Conservation (phyloP, 2,329 filamentous ascomycete genomes). For the Aspergillaceae sp. region DNA sequence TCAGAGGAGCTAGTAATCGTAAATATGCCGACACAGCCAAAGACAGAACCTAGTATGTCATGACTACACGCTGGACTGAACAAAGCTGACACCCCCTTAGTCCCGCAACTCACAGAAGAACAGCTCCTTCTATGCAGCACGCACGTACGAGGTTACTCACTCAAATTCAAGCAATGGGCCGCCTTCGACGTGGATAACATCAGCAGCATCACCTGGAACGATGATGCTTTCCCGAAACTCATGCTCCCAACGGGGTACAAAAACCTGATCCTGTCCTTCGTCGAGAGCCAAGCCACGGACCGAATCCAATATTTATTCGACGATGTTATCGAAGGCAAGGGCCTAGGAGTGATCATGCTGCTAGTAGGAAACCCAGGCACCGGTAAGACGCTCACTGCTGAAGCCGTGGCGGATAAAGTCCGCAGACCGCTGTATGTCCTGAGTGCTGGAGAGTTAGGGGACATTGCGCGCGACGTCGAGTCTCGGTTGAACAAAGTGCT, state of each 20-base stretch:
- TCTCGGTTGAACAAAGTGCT: slow-evolving; percentile 72
- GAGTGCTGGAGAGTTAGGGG: slow-evolving; percentile 72
- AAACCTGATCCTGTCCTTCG: slow-evolving; percentile 67
- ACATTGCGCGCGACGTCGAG: slow-evolving; percentile 65
- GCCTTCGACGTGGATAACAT: slow-evolving; percentile 76
- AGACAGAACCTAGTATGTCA: too few relatives aligned
- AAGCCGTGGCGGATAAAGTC: slow-evolving; percentile 75
- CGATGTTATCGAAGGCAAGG: slow-evolving; percentile 74
- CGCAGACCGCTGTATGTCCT: slow-evolving; percentile 77
- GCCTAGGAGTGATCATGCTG: slow-evolving; percentile 72
- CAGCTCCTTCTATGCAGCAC: slow-evolving; percentile 77
- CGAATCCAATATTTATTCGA: slow-evolving; percentile 67
- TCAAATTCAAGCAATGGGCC: slow-evolving; percentile 82
- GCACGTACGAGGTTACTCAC: slow-evolving; percentile 77
- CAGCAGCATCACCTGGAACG: slow-evolving; percentile 75
- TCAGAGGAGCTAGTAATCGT: too few relatives aligned
- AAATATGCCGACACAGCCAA: too few relatives aligned
- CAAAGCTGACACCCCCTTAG: too few relatives aligned
- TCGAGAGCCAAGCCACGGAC: slow-evolving; percentile 76
- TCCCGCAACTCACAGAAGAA: slow-evolving; percentile 55
- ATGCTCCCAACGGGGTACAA: slow-evolving; percentile 60
- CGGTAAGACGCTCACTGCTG: slow-evolving; percentile 80
- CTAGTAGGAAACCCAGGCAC: slow-evolving; percentile 80
- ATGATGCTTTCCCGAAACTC: slow-evolving; percentile 70
- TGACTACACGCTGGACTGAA: too few relatives aligned